These are phyloP conservation scores for Trametes versicolor DNA, from an alignment of 1,284 basidiomycete species.

Conservation along the genomic window DNA sequence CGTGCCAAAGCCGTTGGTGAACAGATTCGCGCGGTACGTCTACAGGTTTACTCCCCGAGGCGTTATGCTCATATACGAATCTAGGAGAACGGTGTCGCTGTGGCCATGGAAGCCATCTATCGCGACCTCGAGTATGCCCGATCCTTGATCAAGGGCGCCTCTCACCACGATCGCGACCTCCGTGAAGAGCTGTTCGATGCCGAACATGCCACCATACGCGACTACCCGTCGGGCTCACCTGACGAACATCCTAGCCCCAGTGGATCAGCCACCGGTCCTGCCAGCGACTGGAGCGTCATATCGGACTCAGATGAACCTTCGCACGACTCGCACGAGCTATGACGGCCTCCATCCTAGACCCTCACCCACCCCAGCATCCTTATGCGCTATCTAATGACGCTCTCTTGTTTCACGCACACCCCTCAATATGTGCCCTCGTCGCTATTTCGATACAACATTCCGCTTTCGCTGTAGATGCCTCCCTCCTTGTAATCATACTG, in stretches of 20 bases:
- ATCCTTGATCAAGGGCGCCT: constrained; percentile 74
- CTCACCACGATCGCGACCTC: constrained; percentile 44
- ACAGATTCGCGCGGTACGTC: constrained; percentile 80
- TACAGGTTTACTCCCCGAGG: too few species aligned
- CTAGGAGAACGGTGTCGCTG: constrained; percentile 90
- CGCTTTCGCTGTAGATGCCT: constrained; percentile 23
- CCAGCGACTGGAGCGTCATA: constrained; percentile 86
- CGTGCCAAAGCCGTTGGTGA: constrained; percentile 87
- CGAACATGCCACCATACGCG: constrained; percentile 59
- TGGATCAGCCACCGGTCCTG: constrained; percentile 58
- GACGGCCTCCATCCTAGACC: constrained; percentile 18
- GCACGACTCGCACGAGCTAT: constrained; percentile 22
- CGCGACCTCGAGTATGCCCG: constrained; percentile 91
- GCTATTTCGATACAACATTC: background rate
- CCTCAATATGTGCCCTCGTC: background rate
- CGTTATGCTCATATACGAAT: constrained; percentile 6
- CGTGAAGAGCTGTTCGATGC: constrained; percentile 51
- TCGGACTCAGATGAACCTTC: constrained; percentile 70
- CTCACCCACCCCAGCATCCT: constrained; percentile 8
- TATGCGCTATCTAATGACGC: constrained; percentile 27
- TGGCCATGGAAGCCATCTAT: constrained; percentile 92
- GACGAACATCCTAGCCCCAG: constrained; percentile 60
- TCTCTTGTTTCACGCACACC: constrained; percentile 2
- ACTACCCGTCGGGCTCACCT: constrained; percentile 38
- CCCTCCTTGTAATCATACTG: constrained; percentile 21